Conservation (phyloP, 345 rosid species). For the Odontarrhena argentea region DNA sequence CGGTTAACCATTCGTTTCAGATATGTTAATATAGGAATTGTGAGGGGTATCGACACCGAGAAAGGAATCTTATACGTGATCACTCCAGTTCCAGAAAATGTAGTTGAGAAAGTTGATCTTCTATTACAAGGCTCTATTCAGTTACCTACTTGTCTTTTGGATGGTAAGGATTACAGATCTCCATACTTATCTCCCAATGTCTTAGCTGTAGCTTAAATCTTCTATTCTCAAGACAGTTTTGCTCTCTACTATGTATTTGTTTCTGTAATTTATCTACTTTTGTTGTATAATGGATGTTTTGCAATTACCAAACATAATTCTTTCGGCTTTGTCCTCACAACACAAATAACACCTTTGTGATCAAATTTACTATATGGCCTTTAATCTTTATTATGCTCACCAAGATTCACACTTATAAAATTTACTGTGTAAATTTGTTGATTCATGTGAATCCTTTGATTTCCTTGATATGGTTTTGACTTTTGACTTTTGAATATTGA, state of each 20-base stretch:
- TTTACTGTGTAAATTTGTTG: too few relatives aligned
- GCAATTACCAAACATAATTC: background rate
- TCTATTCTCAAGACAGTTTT: constrained; percentile 9
- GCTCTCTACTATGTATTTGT: constrained; percentile 11
- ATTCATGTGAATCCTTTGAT: too few relatives aligned
- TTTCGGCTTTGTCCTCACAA: too few relatives aligned
- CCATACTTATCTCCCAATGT: constrained; percentile 74
- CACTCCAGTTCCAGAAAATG: constrained; percentile 73
- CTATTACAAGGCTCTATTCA: constrained; percentile 77
- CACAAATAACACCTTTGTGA: too few relatives aligned
- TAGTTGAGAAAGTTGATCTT: constrained; percentile 76
- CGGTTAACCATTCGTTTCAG: background rate
- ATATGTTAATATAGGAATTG: constrained; percentile 59
- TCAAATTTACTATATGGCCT: too few relatives aligned
- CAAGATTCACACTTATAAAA: too few relatives aligned
- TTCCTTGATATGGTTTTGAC: too few relatives aligned
- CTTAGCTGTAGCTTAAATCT: constrained; percentile 53
- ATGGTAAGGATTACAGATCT: constrained; percentile 76
- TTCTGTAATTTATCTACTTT: background rate
- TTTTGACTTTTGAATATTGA: too few relatives aligned
- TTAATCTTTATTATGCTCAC: too few relatives aligned
- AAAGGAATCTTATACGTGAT: constrained; percentile 71
- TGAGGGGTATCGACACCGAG: constrained; percentile 74
- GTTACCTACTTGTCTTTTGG: constrained; percentile 81
- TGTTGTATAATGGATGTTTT: background rate